Evolutionary conservation across 768 basidiomycete genomes (phyloP).

Genomic region (Calocybe cyanea): DNA sequence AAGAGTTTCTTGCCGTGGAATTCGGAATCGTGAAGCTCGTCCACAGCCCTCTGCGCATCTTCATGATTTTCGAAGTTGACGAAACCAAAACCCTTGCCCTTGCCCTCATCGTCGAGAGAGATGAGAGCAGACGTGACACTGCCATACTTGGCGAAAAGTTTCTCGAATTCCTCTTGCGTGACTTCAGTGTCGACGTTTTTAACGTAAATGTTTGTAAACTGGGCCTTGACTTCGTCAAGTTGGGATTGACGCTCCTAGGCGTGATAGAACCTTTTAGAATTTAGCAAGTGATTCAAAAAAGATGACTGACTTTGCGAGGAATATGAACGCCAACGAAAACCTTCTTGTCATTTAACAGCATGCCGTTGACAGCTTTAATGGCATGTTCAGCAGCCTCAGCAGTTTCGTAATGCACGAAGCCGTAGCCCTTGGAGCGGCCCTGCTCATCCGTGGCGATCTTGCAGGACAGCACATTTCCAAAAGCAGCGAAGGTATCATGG

Average conservation of each 20-base stretch:
- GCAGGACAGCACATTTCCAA: conserved; percentile 98
- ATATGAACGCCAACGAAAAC: conserved; percentile 98
- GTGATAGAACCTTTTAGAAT: neutral
- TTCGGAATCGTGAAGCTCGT: conserved; percentile 83
- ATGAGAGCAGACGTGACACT: conserved; percentile 86
- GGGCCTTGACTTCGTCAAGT: conserved; percentile 94
- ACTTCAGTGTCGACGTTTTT: conserved; percentile 92
- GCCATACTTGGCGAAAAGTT: conserved; percentile 76
- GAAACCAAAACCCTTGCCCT: conserved; percentile 96
- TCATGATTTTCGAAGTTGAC: conserved; percentile 96
- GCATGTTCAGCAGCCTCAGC: conserved; percentile 93
- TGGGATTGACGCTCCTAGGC: conserved; percentile 92
- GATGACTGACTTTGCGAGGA: conserved; percentile 75
- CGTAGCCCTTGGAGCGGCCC: conserved; percentile 95
- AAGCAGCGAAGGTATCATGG: conserved; percentile 98
- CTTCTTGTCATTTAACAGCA: conserved; percentile 99
- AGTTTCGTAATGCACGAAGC: conserved; percentile 99
- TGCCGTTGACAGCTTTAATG: conserved; percentile 98
- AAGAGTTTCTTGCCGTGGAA: conserved; percentile 86
- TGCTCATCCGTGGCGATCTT: conserved; percentile 97
- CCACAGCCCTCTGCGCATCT: conserved; percentile 86
- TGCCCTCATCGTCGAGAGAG: conserved; percentile 81
- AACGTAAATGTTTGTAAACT: conserved; percentile 98
- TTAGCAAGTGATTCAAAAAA: neutral
- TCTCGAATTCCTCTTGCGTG: conserved; percentile 80